These are phyloP conservation scores for Leccinum aurantiacum DNA, from an alignment of 768 basidiomycete species.

Conservation along the genomic window DNA sequence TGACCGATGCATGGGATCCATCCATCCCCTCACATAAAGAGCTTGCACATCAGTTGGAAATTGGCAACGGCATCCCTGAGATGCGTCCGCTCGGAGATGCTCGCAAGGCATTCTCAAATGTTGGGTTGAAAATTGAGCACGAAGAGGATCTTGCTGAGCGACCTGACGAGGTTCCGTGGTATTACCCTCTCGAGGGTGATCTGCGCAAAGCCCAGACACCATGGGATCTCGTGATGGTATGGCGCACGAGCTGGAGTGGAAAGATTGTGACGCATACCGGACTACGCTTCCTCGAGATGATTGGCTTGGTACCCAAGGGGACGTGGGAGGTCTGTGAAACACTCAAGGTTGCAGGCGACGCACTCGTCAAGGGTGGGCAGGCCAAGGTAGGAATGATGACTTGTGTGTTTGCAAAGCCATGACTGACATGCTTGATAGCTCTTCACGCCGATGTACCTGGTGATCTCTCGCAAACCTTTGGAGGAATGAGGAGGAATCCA, in stretches of 20 bases:
- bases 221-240: constrained; percentile 88
- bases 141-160: constrained; percentile 95
- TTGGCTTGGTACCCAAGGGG: constrained; percentile 87
- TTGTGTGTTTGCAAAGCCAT: neutral
- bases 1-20: constrained; percentile 94
- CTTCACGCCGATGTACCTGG: constrained; percentile 87
- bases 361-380: constrained; percentile 82
- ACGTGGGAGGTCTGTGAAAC: constrained; percentile 89
- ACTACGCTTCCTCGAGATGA: constrained; percentile 71
- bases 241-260: constrained; percentile 89
- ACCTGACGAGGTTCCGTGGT: constrained; percentile 80
- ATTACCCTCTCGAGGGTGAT: constrained; percentile 96
- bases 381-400: constrained; percentile 57
- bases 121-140: constrained; percentile 85
- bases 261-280: constrained; percentile 79
- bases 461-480: constrained; percentile 55
- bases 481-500: constrained; percentile 4
- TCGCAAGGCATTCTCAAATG: constrained; percentile 72
- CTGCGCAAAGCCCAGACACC: constrained; percentile 87
- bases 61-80: constrained; percentile 97
- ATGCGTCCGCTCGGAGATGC: constrained; percentile 80
- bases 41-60: constrained; percentile 87
- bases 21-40: constrained; percentile 83
- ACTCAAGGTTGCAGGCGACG: constrained; percentile 75
- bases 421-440: constrained; percentile 45